Evolutionary conservation across 225 moss, liverwort and hornwort species (phyloP).

Genomic region (Climacium dendroides): DNA sequence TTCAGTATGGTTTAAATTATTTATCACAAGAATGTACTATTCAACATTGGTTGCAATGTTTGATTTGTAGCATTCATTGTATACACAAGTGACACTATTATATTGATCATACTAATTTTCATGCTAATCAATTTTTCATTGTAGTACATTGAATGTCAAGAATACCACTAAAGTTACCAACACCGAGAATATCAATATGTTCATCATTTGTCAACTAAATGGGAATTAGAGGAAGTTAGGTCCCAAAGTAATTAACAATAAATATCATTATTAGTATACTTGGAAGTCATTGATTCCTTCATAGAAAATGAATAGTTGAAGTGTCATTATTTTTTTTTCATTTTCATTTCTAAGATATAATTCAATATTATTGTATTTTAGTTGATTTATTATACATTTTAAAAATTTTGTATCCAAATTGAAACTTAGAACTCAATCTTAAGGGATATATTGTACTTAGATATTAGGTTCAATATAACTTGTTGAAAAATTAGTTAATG

Average conservation of each 20-base stretch:
- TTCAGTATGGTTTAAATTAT: neutral
- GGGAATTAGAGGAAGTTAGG: neutral
- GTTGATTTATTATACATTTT: neutral
- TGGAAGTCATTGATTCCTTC: accelerated
- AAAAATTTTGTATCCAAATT: accelerated
- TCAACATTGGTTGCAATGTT: neutral
- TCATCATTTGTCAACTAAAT: neutral
- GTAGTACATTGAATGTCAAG: neutral
- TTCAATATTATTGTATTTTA: neutral
- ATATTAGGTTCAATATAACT: no score
- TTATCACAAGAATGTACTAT: no score
- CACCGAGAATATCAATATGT: neutral
- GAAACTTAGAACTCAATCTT: no score
- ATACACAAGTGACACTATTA: neutral
- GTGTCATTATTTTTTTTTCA: neutral
- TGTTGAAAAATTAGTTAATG: no score
- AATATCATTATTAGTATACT: neutral
- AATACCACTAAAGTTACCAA: neutral
- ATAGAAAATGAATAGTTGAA: neutral
- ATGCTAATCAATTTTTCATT: neutral
- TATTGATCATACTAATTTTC: neutral
- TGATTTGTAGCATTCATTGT: neutral
- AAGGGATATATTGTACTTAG: no score
- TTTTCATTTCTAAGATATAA: neutral
- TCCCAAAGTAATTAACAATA: accelerated